Evolutionary conservation across 306 rosid species (phyloP), one percentile per base, ranked within the genome.

Genomic region (Mimosa pudica): DNA sequence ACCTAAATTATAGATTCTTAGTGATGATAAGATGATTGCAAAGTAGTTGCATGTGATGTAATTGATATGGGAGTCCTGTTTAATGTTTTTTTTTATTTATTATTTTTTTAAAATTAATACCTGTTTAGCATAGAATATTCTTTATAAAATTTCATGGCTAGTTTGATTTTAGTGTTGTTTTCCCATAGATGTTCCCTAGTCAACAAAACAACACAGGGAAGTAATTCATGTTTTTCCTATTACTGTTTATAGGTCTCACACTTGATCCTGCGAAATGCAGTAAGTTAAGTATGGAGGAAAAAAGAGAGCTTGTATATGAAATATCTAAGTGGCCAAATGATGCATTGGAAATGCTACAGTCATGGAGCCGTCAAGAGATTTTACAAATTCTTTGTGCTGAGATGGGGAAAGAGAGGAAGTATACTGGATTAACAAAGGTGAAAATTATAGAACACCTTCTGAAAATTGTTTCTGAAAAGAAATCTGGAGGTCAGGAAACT

Each of bases 391-490:
- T 95, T 73, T 95, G 99, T 84, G 97, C 90, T 49, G 99, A 95
- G 87, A 90, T 95, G 99, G 99, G 99, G 62, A 95, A 95, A 84
- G 99, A 95, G 84, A 95, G 99, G 84, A 95, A 95, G 85, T 95
- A 95, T 77, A 95, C 99, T 57, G 99, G 99, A 58, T 76, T 95
- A 84, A 95, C 99, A 17, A 95, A 95, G 90, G 63, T 93, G 82
- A 95, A 95, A 82, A 95, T 95, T 70, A 91, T 95, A 74, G 99
- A 93, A 79, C 86, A 93, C 85, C 99, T 95, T 88, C 85, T 95
- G 70, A 91, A 87, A 87, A 82, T 95, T 75, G 93, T 95, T 58
- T 87, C 99, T 75, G 99, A 95, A 84, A 95, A 90, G 87, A 91
- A 90, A 83, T 63, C 87, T 10, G 94, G 85, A 41, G 88, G 81